Evolutionary conservation across 805 yeast genomes (phyloP), one percentile per base, ranked within the genome.

Genomic region (Yarrowia porcina): DNA sequence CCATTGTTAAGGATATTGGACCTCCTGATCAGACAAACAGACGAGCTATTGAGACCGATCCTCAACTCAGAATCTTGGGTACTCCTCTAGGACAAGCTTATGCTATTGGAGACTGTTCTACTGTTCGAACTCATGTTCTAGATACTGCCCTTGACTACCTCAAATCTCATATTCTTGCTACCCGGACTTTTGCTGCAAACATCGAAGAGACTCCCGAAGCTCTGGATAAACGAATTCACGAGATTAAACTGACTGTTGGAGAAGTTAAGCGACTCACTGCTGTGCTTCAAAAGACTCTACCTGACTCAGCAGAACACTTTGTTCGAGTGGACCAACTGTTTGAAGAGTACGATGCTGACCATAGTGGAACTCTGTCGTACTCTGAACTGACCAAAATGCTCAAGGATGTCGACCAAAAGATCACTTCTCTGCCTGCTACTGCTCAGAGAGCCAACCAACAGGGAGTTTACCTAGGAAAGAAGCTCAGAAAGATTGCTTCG

Each of bases 401-500:
- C 65, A 75, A 79, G 63, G 83, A 82, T 63, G 80, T 84, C 27
- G 88, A 86, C 69, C 77, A 83, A 17, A 82, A 83, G 71, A 83
- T 85, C 64, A 84, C 88, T 5, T 83, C 88, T 2, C 73, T 86
- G 67, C 90, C 90, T 4, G 88, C 89, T 9, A 86, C 90, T 10
- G 90, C 90, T 10, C 90, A 86, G 75, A 79, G 89, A 64, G 89
- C 90, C 2, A 78, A 81, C 66, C 90, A 86, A 72, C 90, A 86
- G 72, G 90, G 90, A 65, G 77, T 78, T 64, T 86, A 86, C 68
- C 71, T 86, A 36, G 90, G 86, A 63, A 81, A 80, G 68, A 85
- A 86, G 72, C 74, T 86, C 45, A 79, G 82, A 50, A 80, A 78
- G 64, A 71, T 85, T 28, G 84, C 85, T 8, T 73, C 76, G 12